phyloP scores from a whole-genome alignment of 2,329 filamentous ascomycete genomes.

The Setomelanomma holmii region DNA sequence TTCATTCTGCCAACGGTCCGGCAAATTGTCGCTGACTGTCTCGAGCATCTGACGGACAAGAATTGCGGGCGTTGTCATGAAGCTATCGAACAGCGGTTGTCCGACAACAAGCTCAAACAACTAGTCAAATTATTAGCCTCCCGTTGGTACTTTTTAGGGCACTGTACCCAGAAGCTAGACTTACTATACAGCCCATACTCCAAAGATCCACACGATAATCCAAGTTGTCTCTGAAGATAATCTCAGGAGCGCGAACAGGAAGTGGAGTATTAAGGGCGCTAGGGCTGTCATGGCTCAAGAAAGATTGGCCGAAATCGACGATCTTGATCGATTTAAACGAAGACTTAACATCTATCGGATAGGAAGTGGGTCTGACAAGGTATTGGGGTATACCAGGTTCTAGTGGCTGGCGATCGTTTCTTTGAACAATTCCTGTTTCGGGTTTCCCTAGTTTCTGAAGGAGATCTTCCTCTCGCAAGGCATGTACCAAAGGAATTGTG shows the following conservation, averaged over 20 bases:
- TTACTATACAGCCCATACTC: slow-evolving; percentile 49
- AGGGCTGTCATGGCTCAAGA: slow-evolving; percentile 28
- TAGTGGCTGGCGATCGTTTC: slow-evolving; percentile 26
- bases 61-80: slow-evolving; percentile 42
- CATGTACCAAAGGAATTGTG: slow-evolving; percentile 22
- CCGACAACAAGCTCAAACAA: slow-evolving; percentile 51
- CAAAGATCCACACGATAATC: slow-evolving; percentile 50
- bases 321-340: slow-evolving; percentile 17
- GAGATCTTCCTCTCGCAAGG: slow-evolving; percentile 23
- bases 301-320: slow-evolving; percentile 51
- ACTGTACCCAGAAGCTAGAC: slow-evolving; percentile 13
- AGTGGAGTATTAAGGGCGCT: slow-evolving; percentile 45
- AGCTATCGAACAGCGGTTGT: slow-evolving; percentile 49
- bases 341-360: not conserved
- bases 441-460: slow-evolving; percentile 23
- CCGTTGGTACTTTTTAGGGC: slow-evolving; percentile 33
- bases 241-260: slow-evolving; percentile 46
- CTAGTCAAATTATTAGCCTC: slow-evolving; percentile 24
- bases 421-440: slow-evolving; percentile 18
- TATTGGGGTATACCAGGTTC: slow-evolving; percentile 25
- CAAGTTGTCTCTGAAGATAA: slow-evolving; percentile 46
- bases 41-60: slow-evolving; percentile 49
- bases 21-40: slow-evolving; percentile 42
- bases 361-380: slow-evolving; percentile 20
- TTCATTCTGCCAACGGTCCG: slow-evolving; percentile 40